These are phyloP conservation scores for Aspergillus sclerotialis DNA, from an alignment of 2,329 filamentous ascomycete species.

Conservation along the genomic window DNA sequence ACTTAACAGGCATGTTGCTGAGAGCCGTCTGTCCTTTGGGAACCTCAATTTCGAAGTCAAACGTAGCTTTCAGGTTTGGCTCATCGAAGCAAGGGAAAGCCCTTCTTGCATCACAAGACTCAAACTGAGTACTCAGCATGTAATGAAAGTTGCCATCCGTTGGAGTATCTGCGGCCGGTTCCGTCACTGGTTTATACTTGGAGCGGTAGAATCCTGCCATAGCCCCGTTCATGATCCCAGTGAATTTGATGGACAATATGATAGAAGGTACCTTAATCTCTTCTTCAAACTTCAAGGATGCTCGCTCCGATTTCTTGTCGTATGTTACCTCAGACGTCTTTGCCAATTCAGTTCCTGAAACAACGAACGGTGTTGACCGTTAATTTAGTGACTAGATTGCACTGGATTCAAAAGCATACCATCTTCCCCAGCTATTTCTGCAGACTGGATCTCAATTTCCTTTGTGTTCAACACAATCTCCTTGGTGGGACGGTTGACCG, in stretches of 20 bases:
- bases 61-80: constrained; percentile 92
- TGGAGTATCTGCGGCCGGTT: constrained; percentile 69
- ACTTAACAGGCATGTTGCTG: constrained; percentile 92
- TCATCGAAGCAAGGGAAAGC: constrained; percentile 99
- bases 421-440: constrained; percentile 31
- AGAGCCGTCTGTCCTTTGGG: constrained; percentile 81
- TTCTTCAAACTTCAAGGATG: constrained; percentile 67
- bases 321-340: constrained; percentile 65
- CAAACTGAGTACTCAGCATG: constrained; percentile 95
- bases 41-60: constrained; percentile 88
- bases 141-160: constrained; percentile 58
- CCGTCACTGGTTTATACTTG: constrained; percentile 76
- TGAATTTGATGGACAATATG: constrained; percentile 66
- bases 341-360: constrained; percentile 19
- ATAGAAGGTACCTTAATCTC: constrained; percentile 62
- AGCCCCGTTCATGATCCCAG: constrained; percentile 76
- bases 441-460: constrained; percentile 68
- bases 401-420: constrained; percentile 17
- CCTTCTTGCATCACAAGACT: constrained; percentile 87
- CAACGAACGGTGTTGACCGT: too few relatives aligned
- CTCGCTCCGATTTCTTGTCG: constrained; percentile 76
- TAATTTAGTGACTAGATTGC: too few relatives aligned
- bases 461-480: constrained; percentile 79
- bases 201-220: constrained; percentile 94
- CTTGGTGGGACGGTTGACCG: constrained; percentile 64